phyloP scores from a whole-genome alignment of 1,139 yeast genomes.

The Lodderomyces margitis region DNA sequence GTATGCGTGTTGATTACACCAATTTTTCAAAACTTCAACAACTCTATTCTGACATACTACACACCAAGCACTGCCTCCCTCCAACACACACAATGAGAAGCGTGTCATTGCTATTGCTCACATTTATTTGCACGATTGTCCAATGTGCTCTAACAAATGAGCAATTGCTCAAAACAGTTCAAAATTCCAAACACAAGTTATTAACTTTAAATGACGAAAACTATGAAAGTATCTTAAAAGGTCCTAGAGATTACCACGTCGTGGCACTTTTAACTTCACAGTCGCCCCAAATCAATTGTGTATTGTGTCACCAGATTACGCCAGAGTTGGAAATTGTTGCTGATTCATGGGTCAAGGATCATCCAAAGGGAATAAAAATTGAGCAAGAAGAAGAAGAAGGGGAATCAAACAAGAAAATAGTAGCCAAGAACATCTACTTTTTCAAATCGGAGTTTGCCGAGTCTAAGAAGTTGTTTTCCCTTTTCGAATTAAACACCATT shows the following conservation, averaged over 20 bases:
- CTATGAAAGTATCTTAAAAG: constrained; percentile 56
- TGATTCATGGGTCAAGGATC: constrained; percentile 54
- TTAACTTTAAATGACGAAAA: constrained; percentile 56
- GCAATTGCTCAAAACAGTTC: constrained; percentile 25
- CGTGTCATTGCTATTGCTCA: constrained; percentile 13
- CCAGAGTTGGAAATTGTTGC: constrained; percentile 62
- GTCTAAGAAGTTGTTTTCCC: constrained; percentile 52
- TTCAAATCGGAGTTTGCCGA: constrained; percentile 71
- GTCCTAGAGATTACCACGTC: constrained; percentile 69
- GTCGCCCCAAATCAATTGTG: constrained; percentile 71
- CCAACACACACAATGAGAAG: constrained; percentile 4
- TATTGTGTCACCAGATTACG: constrained; percentile 65
- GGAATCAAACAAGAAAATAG: constrained; percentile 17
- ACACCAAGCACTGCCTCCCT: neutral
- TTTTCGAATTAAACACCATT: constrained; percentile 63
- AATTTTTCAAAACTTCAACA: neutral
- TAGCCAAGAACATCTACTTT: constrained; percentile 53
- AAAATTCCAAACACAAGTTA: constrained; percentile 22
- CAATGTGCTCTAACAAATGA: constrained; percentile 30
- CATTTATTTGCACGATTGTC: constrained; percentile 17
- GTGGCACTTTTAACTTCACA: constrained; percentile 73
- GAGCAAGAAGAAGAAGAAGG: constrained; percentile 25
- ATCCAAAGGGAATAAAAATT: constrained; percentile 39
- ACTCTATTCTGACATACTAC: neutral
- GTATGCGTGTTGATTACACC: no score